Conservation (phyloP, 2,329 filamentous ascomycete species). For the Colletotrichum cereale region DNA sequence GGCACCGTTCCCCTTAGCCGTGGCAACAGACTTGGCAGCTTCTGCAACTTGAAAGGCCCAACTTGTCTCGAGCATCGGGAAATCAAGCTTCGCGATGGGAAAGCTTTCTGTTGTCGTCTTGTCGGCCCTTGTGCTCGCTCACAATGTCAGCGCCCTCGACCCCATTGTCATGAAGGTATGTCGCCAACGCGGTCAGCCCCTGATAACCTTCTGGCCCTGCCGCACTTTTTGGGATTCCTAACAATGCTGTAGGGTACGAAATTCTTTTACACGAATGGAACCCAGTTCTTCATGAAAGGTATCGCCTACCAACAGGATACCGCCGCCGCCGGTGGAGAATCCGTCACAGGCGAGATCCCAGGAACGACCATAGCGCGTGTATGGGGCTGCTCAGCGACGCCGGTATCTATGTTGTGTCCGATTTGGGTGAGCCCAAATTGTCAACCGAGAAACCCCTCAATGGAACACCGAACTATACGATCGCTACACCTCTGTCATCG, state of each 20-base stretch:
- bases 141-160: slow-evolving; percentile 60
- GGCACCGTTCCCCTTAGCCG: not conserved
- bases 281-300: slow-evolving; percentile 84
- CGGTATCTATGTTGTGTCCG: slow-evolving; percentile 95
- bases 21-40: not conserved
- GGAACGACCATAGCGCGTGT: slow-evolving; percentile 81
- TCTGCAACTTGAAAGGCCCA: not conserved
- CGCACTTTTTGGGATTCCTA: not conserved
- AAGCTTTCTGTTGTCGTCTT: slow-evolving; percentile 44
- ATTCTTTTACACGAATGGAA: slow-evolving; percentile 86
- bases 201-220: slow-evolving; percentile 12
- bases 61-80: not conserved
- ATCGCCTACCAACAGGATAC: slow-evolving; percentile 93
- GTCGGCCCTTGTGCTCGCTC: slow-evolving; percentile 56
- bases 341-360: slow-evolving; percentile 72
- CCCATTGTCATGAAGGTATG: slow-evolving; percentile 78
- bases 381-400: slow-evolving; percentile 86
- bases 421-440: slow-evolving; percentile 82
- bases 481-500: slow-evolving; percentile 87
- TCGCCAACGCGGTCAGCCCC: not conserved
- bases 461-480: slow-evolving; percentile 85
- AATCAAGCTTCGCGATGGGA: slow-evolving; percentile 18
- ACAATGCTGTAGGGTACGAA: slow-evolving; percentile 72
- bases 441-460: slow-evolving; percentile 82
- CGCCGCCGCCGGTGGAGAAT: slow-evolving; percentile 65